Evolutionary conservation across 2,329 filamentous ascomycete genomes (phyloP), one percentile per base, ranked within the genome.

Genomic region (Grosmannia penicillata): DNA sequence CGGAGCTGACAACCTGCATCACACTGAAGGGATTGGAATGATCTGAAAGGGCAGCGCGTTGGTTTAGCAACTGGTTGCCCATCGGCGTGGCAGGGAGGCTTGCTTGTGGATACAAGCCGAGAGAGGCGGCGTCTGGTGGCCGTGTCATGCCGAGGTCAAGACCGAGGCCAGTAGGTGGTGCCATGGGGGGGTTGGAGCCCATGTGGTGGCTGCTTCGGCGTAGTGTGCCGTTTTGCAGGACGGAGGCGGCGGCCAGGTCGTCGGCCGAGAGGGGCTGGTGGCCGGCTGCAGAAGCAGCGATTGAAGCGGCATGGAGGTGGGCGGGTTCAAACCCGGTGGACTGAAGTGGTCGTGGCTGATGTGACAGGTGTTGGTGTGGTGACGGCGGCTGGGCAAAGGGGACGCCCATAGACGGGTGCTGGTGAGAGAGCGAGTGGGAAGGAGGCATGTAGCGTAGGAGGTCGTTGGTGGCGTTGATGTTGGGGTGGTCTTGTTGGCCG

Each of bases 191-290:
- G 19, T 13, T 15, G n/a, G 23, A 36, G n/a, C 8, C 8, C 22
- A 6, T 31, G 29, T 15, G 13, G 17, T 19, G 21, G 33, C 13
- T 21, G 19, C 41, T n/a, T 10, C 33, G 33, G 14, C 44, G 37
- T 14, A 51, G 42, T n/a, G 58, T 49, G 8, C 57, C 60, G 43
- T 67, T 68, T 37, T 67, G 63, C 10, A 71, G 45, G 11, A 70
- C 47, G 6, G 63, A 70, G 8, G 73, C 70, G 6, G 72, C 74
- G 27, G 68, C 71, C 33, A 78, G 56, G 6, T 78, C 67, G 46
- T 79, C 75, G 15, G 66, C 60, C 3, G 68, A 60, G 10, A 59
- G 52, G n/a, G 54, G 52, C 39, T 52, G 48, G 24, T 56, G 27
- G 37, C 18, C 15, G 39, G 27, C 15, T 43, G 43, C 9, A 28